A percentile compares a stretch with the other conserved stretches of the same genome.
Conservation (phyloP, 176 grass and related monocot genomes). For the Ampelocalamus luodianensis region DNA sequence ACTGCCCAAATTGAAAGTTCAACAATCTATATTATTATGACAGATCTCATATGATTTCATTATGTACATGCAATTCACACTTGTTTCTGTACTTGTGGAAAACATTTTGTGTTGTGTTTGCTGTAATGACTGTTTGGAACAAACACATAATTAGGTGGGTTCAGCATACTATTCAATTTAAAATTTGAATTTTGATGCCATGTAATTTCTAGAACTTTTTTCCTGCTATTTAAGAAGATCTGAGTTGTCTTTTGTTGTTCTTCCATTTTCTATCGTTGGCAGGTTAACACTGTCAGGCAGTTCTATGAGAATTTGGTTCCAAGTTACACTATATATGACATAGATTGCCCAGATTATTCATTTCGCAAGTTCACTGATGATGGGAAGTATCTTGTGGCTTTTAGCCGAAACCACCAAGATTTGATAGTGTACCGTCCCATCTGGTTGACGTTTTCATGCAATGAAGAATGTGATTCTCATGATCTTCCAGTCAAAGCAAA, state of each 20-base stretch:
- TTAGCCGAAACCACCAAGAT: conserved; percentile 91
- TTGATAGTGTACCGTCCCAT: conserved; percentile 84
- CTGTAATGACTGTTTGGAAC: neutral
- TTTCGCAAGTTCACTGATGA: conserved; percentile 96
- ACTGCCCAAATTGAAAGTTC: conserved; percentile 3
- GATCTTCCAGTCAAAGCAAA: conserved; percentile 61
- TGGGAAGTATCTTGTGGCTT: conserved; percentile 80
- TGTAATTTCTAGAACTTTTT: neutral
- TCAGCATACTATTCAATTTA: neutral
- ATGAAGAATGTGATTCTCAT: conserved; percentile 58
- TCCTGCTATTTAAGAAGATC: neutral
- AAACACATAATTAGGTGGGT: neutral
- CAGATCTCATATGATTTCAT: neutral
- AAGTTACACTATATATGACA: conserved; percentile 75
- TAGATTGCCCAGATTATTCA: conserved; percentile 82
- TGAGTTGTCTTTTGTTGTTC: conserved; percentile 14
- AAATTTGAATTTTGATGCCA: neutral
- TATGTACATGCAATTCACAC: neutral
- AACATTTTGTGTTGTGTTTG: neutral
- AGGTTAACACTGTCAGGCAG: conserved; percentile 86
- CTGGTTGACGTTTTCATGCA: conserved; percentile 82
- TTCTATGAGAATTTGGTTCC: conserved; percentile 94
- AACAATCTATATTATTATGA: neutral
- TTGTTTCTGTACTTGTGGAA: neutral
- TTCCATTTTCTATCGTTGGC: conserved; percentile 17